Conservation (phyloP, 78 protist species). For the Isochrysis galbana region DNA sequence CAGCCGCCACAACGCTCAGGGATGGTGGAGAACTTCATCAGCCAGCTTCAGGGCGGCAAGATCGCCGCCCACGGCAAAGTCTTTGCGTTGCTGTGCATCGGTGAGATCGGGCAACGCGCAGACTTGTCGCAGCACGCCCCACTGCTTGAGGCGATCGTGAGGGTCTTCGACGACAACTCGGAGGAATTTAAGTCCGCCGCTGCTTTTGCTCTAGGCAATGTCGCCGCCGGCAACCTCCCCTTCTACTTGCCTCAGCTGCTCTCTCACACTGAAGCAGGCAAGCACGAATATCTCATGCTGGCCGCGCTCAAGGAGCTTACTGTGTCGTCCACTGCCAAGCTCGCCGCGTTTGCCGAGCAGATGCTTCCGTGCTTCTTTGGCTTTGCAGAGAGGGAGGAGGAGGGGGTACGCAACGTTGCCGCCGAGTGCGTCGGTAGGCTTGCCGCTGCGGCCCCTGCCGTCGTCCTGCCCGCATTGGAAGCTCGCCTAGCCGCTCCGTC, state of each 20-base stretch:
- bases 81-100: constrained; percentile 74
- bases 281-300: constrained; percentile 72
- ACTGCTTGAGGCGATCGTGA: constrained; percentile 45
- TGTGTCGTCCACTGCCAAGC: neutral
- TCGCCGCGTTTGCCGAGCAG: neutral
- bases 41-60: neutral
- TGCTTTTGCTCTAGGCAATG: constrained; percentile 61
- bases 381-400: constrained; percentile 75
- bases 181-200: constrained; percentile 89
- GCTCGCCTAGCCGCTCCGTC: neutral
- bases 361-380: constrained; percentile 64
- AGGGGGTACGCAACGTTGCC: constrained; percentile 88
- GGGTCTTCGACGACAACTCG: constrained; percentile 49
- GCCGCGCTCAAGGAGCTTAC: constrained; percentile 81
- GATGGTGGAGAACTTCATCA: neutral
- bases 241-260: constrained; percentile 73
- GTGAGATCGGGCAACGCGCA: constrained; percentile 81
- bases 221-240: constrained; percentile 68
- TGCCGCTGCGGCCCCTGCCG: constrained; percentile 66
- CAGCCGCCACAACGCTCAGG: neutral
- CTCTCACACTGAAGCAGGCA: neutral
- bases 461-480: constrained; percentile 58
- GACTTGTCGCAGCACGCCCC: constrained; percentile 49
- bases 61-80: neutral
- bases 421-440: constrained; percentile 91